phyloP scores from a whole-genome alignment of 176 grass and related monocot species.

The Typha latifolia region DNA sequence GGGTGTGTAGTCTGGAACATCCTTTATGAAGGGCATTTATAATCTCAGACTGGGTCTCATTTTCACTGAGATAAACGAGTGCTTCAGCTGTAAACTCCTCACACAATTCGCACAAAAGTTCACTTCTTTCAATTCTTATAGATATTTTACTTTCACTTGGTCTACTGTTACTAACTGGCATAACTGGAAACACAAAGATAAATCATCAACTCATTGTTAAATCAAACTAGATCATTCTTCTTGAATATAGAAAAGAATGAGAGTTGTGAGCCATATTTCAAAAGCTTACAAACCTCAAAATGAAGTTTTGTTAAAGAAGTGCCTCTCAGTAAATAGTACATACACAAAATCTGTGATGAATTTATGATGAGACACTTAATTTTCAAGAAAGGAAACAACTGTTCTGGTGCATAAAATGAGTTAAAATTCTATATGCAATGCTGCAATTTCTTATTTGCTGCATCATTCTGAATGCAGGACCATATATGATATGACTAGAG shows the following conservation, averaged over 20 bases:
- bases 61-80: constrained; percentile 41
- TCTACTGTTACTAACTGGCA: constrained; percentile 28
- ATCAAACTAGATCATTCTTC: not conserved
- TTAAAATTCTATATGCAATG: too few species aligned
- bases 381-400: too few species aligned
- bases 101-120: constrained; percentile 46
- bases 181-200: not conserved
- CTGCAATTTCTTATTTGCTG: too few species aligned
- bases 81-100: constrained; percentile 45
- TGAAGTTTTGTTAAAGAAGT: too few species aligned
- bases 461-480: too few species aligned
- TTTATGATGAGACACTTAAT: too few species aligned
- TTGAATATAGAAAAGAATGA: not conserved
- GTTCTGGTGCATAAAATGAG: too few species aligned
- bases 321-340: too few species aligned
- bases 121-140: constrained; percentile 20
- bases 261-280: too few species aligned
- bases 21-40: constrained; percentile 36
- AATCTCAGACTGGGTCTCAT: constrained; percentile 52
- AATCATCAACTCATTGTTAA: not conserved
- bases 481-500: too few species aligned
- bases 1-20: constrained; percentile 26
- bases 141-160: constrained; percentile 9
- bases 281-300: too few species aligned
- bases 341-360: too few species aligned